phyloP scores from a whole-genome alignment of 1,284 basidiomycete species.

The Cryptococcus sp. region DNA sequence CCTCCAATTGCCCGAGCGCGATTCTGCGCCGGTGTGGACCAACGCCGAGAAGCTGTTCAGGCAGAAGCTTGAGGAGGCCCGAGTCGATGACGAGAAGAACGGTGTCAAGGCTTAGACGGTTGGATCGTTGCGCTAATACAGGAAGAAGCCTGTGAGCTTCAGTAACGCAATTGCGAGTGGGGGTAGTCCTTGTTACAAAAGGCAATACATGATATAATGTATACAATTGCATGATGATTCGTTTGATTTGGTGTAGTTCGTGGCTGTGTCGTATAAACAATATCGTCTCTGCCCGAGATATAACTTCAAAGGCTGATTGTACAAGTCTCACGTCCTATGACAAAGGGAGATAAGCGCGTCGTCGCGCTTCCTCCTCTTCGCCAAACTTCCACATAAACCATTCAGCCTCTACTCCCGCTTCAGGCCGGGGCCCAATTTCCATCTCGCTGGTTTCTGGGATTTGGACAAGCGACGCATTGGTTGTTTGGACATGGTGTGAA shows the following conservation, averaged over 20 bases:
- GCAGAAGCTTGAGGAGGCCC: conserved; percentile 65
- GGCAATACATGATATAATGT: too few relatives aligned
- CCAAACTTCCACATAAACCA: conserved; percentile 34
- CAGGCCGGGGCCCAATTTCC: not conserved
- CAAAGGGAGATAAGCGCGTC: conserved; percentile 32
- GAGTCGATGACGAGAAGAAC: conserved; percentile 45
- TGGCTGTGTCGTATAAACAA: too few relatives aligned
- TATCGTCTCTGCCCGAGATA: too few relatives aligned
- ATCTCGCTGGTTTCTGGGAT: not conserved
- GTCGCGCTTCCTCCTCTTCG: conserved; percentile 24
- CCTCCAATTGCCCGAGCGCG: conserved; percentile 70
- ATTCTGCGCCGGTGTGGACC: conserved; percentile 76
- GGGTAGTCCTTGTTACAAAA: too few relatives aligned
- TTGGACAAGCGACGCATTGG: not conserved
- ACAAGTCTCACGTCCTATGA: conserved; percentile 5
- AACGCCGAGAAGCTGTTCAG: conserved; percentile 86
- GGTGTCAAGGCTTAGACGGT: conserved; percentile 37
- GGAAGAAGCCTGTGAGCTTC: too few relatives aligned
- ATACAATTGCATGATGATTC: not conserved
- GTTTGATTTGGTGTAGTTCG: not conserved
- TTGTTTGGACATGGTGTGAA: not conserved
- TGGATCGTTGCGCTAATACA: not conserved
- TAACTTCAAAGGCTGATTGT: too few relatives aligned
- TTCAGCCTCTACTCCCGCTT: conserved; percentile 9
- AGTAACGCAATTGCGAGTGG: too few relatives aligned